Base-by-base conservation (phyloP, 2,329 filamentous ascomycete species). In the Thelonectria blattea region DNA sequence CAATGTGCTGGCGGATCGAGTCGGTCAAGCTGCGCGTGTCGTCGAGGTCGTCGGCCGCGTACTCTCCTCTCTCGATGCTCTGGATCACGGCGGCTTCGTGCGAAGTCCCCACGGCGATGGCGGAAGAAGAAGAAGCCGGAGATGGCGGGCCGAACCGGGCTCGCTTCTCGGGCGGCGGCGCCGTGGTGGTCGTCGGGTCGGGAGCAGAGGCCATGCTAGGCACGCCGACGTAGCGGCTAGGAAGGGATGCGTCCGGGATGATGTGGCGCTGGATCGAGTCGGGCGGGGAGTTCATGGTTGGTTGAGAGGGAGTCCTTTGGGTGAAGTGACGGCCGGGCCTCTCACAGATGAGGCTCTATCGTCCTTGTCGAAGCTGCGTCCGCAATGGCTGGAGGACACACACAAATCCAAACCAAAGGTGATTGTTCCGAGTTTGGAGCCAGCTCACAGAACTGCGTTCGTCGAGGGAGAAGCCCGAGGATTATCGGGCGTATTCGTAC, bases 1-100 rank as follows among this genome's bases (percentile, higher is more conserved):
- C 71, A 54, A 79, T 76, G 54, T 80, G 78, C 41, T 79, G 75
- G 24, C 76, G 76, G 59, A 80, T 77, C 61, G 78, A 80, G 5
- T 78, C 75, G 5, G 78, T 78, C 47, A 80, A 68, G 49, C 78
- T 80, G 41, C 72, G 71, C 2, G 76, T 80, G 30, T 80, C 76
- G 45, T 75, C 74, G 27, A 65, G 53, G n/a, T 68, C 67, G 22
- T 70, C 63, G 10, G 63, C 51, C 14, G 65, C 58, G 17, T 70
- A 65, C 3, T 76, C 71, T 57, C 74, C 74, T n/a, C 70, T 65
- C 37, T 77, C 75, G 41, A 77, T 70, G 53, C 68, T 69, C 37
- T 72, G 69, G 32, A 76, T 74, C 0, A 74, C 49, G 15, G 65
- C 65, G 3, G 68, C 72, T 18, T 77, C 73, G 5, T 69, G 63